Evolutionary conservation across 2,329 filamentous ascomycete genomes (phyloP), one percentile per base, ranked within the genome.

Genomic region (Sarocladium kiliense): DNA sequence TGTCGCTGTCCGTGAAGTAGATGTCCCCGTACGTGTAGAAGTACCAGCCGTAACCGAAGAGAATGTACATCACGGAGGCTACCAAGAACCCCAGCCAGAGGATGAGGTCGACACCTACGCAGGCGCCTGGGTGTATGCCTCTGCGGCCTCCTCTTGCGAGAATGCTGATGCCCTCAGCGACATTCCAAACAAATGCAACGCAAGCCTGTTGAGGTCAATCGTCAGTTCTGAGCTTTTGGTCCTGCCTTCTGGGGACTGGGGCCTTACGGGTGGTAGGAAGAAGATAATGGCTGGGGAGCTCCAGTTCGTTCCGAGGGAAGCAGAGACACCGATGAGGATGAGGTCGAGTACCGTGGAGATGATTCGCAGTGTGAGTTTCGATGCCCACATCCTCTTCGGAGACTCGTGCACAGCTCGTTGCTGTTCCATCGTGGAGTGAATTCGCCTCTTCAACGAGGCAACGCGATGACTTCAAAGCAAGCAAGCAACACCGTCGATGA

Each of bases 41-140:
- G 49, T 37, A 30, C 19, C 25, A 49, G 47, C 39, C 45, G 27
- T 47, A 51, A n/a, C 27, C 39, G 53, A 44, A 56, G 19, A 57
- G 21, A 25, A 27, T 27, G 19, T 41, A 54, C 6, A 54, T 30
- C 27, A 55, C 27, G 18, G 50, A 37, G 34, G 18, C 21, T 16
- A 19, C 54, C 19, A 54, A 26, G 49, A 57, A 55, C 44, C 34
- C 53, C 25, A 59, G 45, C 58, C 58, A 59, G 21, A 59, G 47
- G 27, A 59, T 39, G 9, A 59, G 58, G 39, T 59, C 58, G 19
- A 59, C 19, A 25, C 27, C 54, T 25, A 59, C 56, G 36, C 55
- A 50, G 19, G 57, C 53, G 6, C 56, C 58, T n/a, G 58, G 58
- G 30, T 59, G 58, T 14, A 55, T 55, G 37, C 58, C 58, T 3